Evolutionary conservation across 2,329 filamentous ascomycete genomes (phyloP), one percentile per base, ranked within the genome.

Genomic region (Claviceps humidiphila): DNA sequence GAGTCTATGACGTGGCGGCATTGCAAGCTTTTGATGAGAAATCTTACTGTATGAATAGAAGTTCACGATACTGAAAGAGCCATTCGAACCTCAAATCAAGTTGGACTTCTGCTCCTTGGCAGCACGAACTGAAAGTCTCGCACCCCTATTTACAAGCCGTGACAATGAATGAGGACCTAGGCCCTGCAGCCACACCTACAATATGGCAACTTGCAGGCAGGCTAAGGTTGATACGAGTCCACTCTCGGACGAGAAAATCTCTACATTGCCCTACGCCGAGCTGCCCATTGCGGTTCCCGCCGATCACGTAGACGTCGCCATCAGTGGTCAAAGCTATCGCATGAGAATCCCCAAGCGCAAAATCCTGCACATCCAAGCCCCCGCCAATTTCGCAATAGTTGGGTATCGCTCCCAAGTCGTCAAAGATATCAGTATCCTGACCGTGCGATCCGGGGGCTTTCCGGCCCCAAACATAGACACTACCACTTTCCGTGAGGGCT

Each of bases 1-100:
- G 70, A 97, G 95, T 80, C 82, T 98, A 80, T 97, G 79, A 82
- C 66, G 53, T 56, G 58, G 47, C 51, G 54, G 56, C 55, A 48
- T 47, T 57, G 57, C 55, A 48, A 55, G 54, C 54, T 55, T 54
- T 58, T 59, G 55, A 51, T 55, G 61, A 52, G 54, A 59, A 60
- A 59, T 62, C 61, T 60, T 61, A 58, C 63, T 75, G 71, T 74
- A 74, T 64, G 69, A 72, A 74, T 67, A 63, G 66, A 68, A 70
- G 74, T 69, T 71, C 58, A 51, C 56, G 56, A 49, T 58, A 59
- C 63, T 68, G 63, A 59, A 64, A 63, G 62, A 67, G 57, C 53
- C 53, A 16, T 53, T 20, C 34, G 13, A 44, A 22, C 26, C 22
- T 40, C 38, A 39, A 34, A 30, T 30, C 22, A 26, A 30, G 2